Evolutionary conservation across 768 basidiomycete species (phyloP).

Genomic region (Sporobolomyces phaffii): DNA sequence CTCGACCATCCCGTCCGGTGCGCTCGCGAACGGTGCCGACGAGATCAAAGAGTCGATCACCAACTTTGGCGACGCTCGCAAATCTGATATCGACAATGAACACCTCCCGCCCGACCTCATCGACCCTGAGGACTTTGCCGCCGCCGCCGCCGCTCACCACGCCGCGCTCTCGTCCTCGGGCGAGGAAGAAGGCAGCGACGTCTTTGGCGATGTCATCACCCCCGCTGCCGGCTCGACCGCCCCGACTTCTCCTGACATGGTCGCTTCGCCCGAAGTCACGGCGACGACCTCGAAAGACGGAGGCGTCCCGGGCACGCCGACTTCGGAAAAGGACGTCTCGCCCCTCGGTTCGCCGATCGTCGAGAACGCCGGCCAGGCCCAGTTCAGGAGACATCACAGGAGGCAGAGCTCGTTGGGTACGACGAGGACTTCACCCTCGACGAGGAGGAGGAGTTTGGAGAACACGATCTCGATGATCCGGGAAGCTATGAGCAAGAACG

Average conservation of each 20-base stretch:
- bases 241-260: constrained; percentile 41
- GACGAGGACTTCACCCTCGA: constrained; percentile 91
- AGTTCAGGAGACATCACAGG: constrained; percentile 58
- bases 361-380: constrained; percentile 50
- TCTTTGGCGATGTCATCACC: constrained; percentile 39
- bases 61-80: constrained; percentile 78
- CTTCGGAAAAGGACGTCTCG: constrained; percentile 38
- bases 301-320: constrained; percentile 51
- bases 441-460: constrained; percentile 81
- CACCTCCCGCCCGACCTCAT: constrained; percentile 92
- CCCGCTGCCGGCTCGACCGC: constrained; percentile 44
- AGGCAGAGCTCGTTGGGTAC: constrained; percentile 83
- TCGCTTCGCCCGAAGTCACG: constrained; percentile 34
- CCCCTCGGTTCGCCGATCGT: constrained; percentile 38
- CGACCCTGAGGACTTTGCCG: constrained; percentile 52
- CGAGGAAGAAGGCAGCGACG: constrained; percentile 32
- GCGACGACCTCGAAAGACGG: constrained; percentile 11
- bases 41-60: constrained; percentile 91
- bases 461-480: constrained; percentile 93
- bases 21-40: constrained; percentile 78
- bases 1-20: constrained; percentile 68
- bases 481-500: constrained; percentile 65
- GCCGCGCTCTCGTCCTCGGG: constrained; percentile 17
- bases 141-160: constrained; percentile 32
- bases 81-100: constrained; percentile 92